A percentile compares a stretch with the other conserved stretches of the same genome.
These are phyloP conservation scores for Middelhovenomyces tepae DNA, from an alignment of 805 yeast genomes.

Conservation along the genomic window DNA sequence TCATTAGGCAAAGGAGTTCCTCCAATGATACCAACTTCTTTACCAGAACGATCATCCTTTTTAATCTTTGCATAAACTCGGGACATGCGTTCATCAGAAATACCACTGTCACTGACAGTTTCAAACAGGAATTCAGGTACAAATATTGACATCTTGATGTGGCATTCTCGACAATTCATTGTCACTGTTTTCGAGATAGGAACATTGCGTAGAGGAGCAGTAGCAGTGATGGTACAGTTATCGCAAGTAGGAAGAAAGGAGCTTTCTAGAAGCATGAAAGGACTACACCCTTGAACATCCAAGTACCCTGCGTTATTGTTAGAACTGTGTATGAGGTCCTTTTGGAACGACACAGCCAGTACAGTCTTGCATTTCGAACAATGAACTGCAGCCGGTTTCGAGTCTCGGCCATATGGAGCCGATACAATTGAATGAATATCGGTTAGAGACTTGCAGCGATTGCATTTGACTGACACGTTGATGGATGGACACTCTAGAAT, in stretches of 20 bases:
- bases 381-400: slow-evolving; percentile 23
- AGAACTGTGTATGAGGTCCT: slow-evolving; percentile 28
- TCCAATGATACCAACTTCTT: slow-evolving; percentile 26
- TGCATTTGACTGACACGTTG: slow-evolving; percentile 29
- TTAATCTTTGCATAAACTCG: slow-evolving; percentile 12
- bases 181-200: slow-evolving; percentile 26
- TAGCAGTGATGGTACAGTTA: slow-evolving; percentile 22
- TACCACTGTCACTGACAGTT: slow-evolving; percentile 24
- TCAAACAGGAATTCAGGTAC: slow-evolving; percentile 28
- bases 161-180: slow-evolving; percentile 30
- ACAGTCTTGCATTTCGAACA: slow-evolving; percentile 30
- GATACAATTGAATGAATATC: slow-evolving; percentile 28
- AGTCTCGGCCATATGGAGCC: slow-evolving; percentile 27
- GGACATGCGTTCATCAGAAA: slow-evolving; percentile 12
- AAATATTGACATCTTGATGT: slow-evolving; percentile 25
- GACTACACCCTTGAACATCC: slow-evolving; percentile 31
- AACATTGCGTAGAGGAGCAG: slow-evolving; percentile 20
- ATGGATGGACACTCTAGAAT: slow-evolving; percentile 28
- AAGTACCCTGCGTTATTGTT: slow-evolving; percentile 28
- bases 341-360: slow-evolving; percentile 28
- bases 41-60: slow-evolving; percentile 11
- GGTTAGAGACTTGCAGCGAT: slow-evolving; percentile 29
- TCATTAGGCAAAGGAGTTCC: slow-evolving; percentile 32
- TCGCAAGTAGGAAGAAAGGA: slow-evolving; percentile 30
- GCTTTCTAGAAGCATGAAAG: slow-evolving; percentile 29